Evolutionary conservation across 768 basidiomycete genomes (phyloP), one percentile per base, ranked within the genome.

Genomic region (Stropharia rugosoannulata): DNA sequence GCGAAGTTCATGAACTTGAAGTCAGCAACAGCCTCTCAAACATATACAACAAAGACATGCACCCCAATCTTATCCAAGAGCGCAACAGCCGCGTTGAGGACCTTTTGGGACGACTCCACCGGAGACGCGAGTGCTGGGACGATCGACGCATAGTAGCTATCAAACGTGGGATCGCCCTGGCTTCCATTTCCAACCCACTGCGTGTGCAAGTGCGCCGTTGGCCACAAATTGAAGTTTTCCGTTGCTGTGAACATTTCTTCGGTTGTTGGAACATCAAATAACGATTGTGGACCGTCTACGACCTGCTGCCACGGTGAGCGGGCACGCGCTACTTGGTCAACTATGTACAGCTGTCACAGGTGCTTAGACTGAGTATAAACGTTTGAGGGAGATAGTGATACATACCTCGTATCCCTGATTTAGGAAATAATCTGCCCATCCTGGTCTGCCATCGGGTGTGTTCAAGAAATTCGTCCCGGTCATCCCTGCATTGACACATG

Each of bases 381-480:
- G 25, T 10, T 29, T n/a, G 4, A 10, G 12, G 36, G 47, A 25
- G 43, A 50, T 42, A 36, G 27, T 32, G 55, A 45, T 43, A 45
- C 60, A 54, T 61, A 82, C 81, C 68, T 82, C 80, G 55, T 80
- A 82, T 37, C 80, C 81, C 59, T 76, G 58, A 48, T 70, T 65
- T 54, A 82, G 60, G 52, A 83, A 80, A 63, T 78, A 80, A 65
- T 83, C 80, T n/a, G 77, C 77, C 81, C 81, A 83, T n/a, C 81
- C 81, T 9, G 71, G 62, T 57, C 79, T 70, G 22, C 79, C 80
- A 61, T 83, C 81, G 1, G 81, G 80, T 0, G 81, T 82, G 52
- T 80, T 81, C 42, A 83, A 62, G 62, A 81, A 79, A 51, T 72
- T 79, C 13, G 78, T 75, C 39, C 79, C 81, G 6, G 80, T 80